phyloP scores from a whole-genome alignment of 331 rosid species.

The Pyracantha coccinea region DNA sequence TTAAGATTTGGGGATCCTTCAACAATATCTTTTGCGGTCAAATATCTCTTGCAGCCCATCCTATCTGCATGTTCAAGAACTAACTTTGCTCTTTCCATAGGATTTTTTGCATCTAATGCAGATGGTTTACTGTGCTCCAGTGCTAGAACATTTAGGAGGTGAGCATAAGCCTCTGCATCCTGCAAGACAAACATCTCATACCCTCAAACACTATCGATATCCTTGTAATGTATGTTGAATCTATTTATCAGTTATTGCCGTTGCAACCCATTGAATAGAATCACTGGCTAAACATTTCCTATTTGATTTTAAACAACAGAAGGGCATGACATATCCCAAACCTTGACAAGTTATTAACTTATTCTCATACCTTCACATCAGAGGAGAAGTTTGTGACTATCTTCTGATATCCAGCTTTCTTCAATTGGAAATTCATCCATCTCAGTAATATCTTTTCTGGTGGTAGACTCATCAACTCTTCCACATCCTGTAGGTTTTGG shows the following conservation, averaged over 20 bases:
- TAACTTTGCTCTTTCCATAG: conserved; percentile 79
- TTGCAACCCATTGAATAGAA: too few species aligned
- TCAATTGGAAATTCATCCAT: conserved; percentile 97
- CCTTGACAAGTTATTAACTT: background rate
- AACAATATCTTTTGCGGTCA: conserved; percentile 85
- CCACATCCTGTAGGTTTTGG: conserved; percentile 64
- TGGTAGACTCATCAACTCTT: conserved; percentile 91
- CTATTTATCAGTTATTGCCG: too few species aligned
- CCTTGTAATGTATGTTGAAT: background rate
- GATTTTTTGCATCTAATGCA: conserved; percentile 60
- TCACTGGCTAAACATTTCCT: background rate
- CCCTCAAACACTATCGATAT: background rate
- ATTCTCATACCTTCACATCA: conserved; percentile 68
- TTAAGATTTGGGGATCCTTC: conserved; percentile 98
- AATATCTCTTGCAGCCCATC: conserved; percentile 95
- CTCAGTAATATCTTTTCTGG: conserved; percentile 92
- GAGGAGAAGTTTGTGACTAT: conserved; percentile 86
- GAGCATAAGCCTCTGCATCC: conserved; percentile 98
- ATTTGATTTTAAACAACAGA: background rate
- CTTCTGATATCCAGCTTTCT: conserved; percentile 69
- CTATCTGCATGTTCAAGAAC: conserved; percentile 91
- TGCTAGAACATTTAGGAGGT: conserved; percentile 87
- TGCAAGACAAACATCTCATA: conserved; percentile 24
- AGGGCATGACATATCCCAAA: background rate
- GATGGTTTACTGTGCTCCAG: conserved; percentile 83